These are phyloP conservation scores for Scytalidium sp. DNA, from an alignment of 2,329 filamentous ascomycete species.

Conservation along the genomic window DNA sequence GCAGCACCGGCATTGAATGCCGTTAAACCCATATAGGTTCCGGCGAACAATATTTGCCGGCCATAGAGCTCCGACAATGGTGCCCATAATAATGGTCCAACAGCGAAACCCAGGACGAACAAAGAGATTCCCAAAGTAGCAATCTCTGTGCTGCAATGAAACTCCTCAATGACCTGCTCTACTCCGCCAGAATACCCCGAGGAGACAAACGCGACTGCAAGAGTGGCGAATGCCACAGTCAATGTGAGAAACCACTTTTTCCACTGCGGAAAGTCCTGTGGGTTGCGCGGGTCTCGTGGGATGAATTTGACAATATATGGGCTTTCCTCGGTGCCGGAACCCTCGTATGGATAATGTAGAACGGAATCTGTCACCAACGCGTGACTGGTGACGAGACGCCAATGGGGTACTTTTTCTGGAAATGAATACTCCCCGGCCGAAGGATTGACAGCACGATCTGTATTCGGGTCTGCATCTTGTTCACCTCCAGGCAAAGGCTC, in stretches of 20 bases:
- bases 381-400: too few relatives aligned
- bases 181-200: conserved; percentile 39
- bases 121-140: conserved; percentile 44
- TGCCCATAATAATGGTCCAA: conserved; percentile 51
- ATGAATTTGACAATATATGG: conserved; percentile 41
- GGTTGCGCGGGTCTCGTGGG: conserved; percentile 38
- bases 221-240: conserved; percentile 33
- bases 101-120: conserved; percentile 45
- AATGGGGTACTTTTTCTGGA: too few relatives aligned
- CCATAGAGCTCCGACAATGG: conserved; percentile 48
- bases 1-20: conserved; percentile 60
- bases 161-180: conserved; percentile 34
- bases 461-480: too few relatives aligned
- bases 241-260: conserved; percentile 39
- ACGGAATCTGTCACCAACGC: too few relatives aligned
- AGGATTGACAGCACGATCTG: too few relatives aligned
- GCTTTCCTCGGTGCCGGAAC: conserved; percentile 37
- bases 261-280: conserved; percentile 28
- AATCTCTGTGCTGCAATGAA: conserved; percentile 6
- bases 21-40: conserved; percentile 52
- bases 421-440: too few relatives aligned
- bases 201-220: conserved; percentile 39
- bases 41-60: conserved; percentile 54
- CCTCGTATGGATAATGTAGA: conserved; percentile 31
- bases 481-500: too few relatives aligned